Evolutionary conservation across 2,329 filamentous ascomycete genomes (phyloP), one percentile per base, ranked within the genome.

Genomic region (Phyllosticta capitalensis): DNA sequence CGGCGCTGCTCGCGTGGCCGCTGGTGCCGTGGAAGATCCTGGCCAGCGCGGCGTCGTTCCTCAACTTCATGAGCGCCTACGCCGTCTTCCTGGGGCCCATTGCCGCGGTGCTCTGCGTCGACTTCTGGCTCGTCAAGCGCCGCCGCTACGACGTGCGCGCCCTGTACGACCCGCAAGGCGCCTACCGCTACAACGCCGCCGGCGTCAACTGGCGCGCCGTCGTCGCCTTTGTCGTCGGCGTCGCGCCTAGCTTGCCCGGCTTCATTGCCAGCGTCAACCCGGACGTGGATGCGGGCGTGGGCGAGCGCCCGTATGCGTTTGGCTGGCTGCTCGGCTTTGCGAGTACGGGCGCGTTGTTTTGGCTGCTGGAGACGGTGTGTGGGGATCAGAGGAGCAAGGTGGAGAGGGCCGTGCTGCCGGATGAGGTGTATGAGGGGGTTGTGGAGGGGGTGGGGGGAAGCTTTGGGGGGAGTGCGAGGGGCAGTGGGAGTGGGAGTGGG

Each of bases 311-410:
- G 4, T 88, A 86, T 66, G 77, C 80, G 24, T 84, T 87, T 66
- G 83, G 85, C n/a, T 88, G 84, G 81, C 67, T 87, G 19, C 76
- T 85, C 54, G 85, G 84, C 0, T 86, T 87, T 63, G 72, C 78
- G 9, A 74, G 70, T 0, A 83, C 81, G 7, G 78, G 80, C 20
- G 83, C 38, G 2, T 75, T 86, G 0, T 87, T 87, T 70, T 72
- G 80, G 9, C 65, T 62, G 0, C 65, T 86, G 20, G 80, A 75
- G 54, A 72, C 71, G 61, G 64, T 72, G 2, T 79, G 81, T 50
- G 81, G 82, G 7, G 78, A 76, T 0, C 68, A 61, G n/a, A 77
- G 80, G 64, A 78, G 79, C 0, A 67, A 82, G 54, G 68, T 86
- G 19, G 68, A 71, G 5, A 68, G 62, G 56, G 68, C 72, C 3